Base-by-base conservation (phyloP, 2,329 filamentous ascomycete genomes). In the Podosphaera xanthii region DNA sequence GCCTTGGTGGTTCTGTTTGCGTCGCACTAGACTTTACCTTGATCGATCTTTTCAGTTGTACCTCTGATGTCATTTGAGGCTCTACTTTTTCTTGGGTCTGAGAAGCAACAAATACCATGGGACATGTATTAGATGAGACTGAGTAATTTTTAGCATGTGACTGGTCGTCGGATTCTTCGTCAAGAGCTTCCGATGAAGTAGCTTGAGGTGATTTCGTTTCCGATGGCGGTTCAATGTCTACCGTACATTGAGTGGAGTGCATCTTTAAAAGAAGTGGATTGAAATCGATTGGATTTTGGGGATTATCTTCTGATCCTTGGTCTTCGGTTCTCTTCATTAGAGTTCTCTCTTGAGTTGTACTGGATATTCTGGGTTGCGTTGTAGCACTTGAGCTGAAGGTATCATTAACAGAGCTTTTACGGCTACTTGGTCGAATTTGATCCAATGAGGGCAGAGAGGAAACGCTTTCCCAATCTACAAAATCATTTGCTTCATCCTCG, bases 231-330 rank as follows among this genome's bases (percentile, higher is more conserved):
- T 50, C 48, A 50, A 30, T 50, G 4, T 50, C 31, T 0, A 87
- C 87, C 1, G 88, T 94, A 2, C 84, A 77, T 1, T 87, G 87
- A 53, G 88, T 89, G 40, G 88, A 92, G 67, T 96, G 90, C 38
- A 87, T 77, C 2, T 83, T 86, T n/a, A 77, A 78, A 67, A 94
- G 86, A 46, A 79, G 78, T 72, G 92, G 68, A 61, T 74, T 75
- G 10, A 4, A 12, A 40, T 6, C 31, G 8, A 70, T 67, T n/a
- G 68, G 62, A 58, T 65, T 63, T 59, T 71, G 69, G 63, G 77
- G 72, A 48, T 76, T 76, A 64, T 79, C 76, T 62, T 77, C 74
- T 60, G 74, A 70, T 59, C 76, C 73, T 34, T 71, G 70, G 59
- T 75, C 76, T 63, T 36, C 44, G 2, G 81, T 71, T 33, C 73